Conservation (phyloP, 1,139 yeast genomes). For the Nakaseomyces kungkrabaensis region DNA sequence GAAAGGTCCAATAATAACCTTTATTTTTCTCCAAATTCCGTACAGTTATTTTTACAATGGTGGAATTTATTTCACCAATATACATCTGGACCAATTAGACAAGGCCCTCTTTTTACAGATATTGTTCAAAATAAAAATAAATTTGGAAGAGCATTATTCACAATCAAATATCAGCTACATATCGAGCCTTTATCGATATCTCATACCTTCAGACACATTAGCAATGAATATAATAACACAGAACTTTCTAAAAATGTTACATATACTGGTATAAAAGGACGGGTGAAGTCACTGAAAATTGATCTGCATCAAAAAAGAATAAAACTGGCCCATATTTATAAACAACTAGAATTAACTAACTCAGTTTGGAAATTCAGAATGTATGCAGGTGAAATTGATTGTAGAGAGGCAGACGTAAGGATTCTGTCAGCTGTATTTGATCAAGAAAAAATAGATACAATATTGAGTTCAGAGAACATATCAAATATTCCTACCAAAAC, state of each 20-base stretch:
- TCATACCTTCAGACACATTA: slow-evolving; percentile 55
- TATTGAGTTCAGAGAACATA: slow-evolving; percentile 23
- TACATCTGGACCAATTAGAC: slow-evolving; percentile 63
- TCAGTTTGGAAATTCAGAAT: slow-evolving; percentile 52
- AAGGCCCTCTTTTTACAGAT: slow-evolving; percentile 52
- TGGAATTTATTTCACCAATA: slow-evolving; percentile 64
- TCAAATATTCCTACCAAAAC: not conserved
- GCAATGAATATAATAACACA: slow-evolving; percentile 34
- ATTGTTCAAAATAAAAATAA: slow-evolving; percentile 34
- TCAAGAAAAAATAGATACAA: slow-evolving; percentile 47
- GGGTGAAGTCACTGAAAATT: slow-evolving; percentile 48
- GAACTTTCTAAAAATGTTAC: slow-evolving; percentile 40
- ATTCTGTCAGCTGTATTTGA: slow-evolving; percentile 55
- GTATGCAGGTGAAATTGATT: slow-evolving; percentile 68
- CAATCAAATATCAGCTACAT: slow-evolving; percentile 65
- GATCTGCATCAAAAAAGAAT: slow-evolving; percentile 78
- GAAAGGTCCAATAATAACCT: slow-evolving; percentile 46
- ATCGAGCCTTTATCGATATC: slow-evolving; percentile 62
- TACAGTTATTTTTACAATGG: slow-evolving; percentile 67
- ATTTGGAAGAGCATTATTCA: slow-evolving; percentile 64
- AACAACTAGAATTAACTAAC: slow-evolving; percentile 44
- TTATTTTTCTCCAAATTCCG: slow-evolving; percentile 60
- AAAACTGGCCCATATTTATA: slow-evolving; percentile 44
- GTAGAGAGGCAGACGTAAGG: slow-evolving; percentile 63
- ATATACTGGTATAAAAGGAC: slow-evolving; percentile 70